Conservation (phyloP, 2,329 filamentous ascomycete species). For the Rhinocladiella similis region DNA sequence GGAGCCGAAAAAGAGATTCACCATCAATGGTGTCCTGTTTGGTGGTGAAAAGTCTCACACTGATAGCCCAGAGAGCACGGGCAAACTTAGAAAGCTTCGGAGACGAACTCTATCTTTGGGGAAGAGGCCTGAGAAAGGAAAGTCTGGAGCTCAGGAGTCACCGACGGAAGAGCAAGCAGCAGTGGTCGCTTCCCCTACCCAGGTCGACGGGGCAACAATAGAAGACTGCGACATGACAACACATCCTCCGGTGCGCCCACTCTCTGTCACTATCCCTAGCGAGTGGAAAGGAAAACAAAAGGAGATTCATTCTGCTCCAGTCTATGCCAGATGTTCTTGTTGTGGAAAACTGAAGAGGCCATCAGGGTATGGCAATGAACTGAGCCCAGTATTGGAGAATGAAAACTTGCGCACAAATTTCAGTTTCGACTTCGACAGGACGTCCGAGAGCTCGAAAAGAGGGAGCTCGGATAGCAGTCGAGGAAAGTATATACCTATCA, state of each 20-base stretch:
- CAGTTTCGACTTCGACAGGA: constrained; percentile 27
- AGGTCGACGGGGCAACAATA: constrained; percentile 10
- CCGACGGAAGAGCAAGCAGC: background rate
- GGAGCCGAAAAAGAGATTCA: constrained; percentile 21
- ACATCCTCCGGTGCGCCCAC: constrained; percentile 24
- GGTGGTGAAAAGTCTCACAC: constrained; percentile 13
- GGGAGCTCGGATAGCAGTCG: constrained; percentile 22
- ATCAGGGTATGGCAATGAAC: constrained; percentile 18
- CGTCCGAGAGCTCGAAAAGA: constrained; percentile 11
- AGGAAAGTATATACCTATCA: constrained; percentile 25
- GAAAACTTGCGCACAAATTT: constrained; percentile 29
- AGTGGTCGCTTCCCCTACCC: background rate
- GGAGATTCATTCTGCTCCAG: constrained; percentile 17
- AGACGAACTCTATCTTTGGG: constrained; percentile 18
- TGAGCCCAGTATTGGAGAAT: constrained; percentile 30
- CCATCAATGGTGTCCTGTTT: constrained; percentile 16
- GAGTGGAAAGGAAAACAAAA: constrained; percentile 27
- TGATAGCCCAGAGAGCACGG: constrained; percentile 5
- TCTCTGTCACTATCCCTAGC: constrained; percentile 20
- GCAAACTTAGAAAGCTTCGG: constrained; percentile 19
- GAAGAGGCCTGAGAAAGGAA: background rate
- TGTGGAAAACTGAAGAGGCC: constrained; percentile 29
- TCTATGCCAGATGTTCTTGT: constrained; percentile 27
- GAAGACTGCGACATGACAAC: constrained; percentile 13
- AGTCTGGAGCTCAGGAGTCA: background rate